Base-by-base conservation (phyloP, 345 rosid genomes). In the Hypericum perforatum region DNA sequence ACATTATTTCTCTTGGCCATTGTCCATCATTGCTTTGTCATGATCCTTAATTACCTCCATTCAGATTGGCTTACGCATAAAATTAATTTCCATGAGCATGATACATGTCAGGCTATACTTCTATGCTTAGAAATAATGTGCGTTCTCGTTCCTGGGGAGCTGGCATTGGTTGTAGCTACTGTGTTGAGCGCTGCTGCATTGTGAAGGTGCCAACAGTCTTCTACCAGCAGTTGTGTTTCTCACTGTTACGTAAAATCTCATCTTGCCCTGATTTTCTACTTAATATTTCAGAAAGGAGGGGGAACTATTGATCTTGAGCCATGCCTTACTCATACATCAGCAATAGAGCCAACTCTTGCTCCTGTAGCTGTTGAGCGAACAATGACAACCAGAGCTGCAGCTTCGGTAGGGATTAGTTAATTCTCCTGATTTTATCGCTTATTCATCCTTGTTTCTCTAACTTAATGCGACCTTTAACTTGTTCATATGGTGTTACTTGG, bases 101-200 rank as follows among this genome's bases (percentile, higher is more conserved):
- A 22, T 22, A 49, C 72, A 16, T 59, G 11, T 49, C 53, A 89
- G 99, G 89, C 71, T 94, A 94, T 66, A 74, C 85, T 38, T 86
- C 99, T 43, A 86, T 82, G 76, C 82, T 89, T 65, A 82, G 99
- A 70, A 94, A 94, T 76, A 89, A 89, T 74, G 95, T 94, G 49
- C 95, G 97, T 13, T 94, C 99, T 63, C 92, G 99, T 67, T 91
- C 99, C 9, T 94, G 99, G 99, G 99, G 99, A 67, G 95, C 95
- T 63, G 99, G 95, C 69, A 94, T 89, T 51, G 91, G 94, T 54
- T 94, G 97, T 73, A 94, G 99, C 65, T 94, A 83, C 74, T 80
- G 78, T 61, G 86, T 94, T 61, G 95, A 94, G 70, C 77, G 82
- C 55, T 94, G 99, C 83, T 94, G 85, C 84, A 86, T 94, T 68